phyloP scores from a whole-genome alignment of 2,329 filamentous ascomycete species.

The Ophiostoma ulmi region DNA sequence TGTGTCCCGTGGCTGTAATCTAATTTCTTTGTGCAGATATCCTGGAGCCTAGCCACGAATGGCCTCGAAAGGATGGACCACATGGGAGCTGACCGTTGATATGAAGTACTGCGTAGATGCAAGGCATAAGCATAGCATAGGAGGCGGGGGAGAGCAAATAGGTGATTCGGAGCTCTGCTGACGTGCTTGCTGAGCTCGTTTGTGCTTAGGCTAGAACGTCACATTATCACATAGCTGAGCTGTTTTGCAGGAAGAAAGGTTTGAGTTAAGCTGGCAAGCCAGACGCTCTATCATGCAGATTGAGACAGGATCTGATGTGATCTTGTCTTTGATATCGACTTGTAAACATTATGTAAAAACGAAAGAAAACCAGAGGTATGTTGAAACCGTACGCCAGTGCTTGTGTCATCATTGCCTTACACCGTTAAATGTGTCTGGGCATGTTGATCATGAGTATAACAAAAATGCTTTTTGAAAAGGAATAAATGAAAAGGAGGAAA shows the following conservation, averaged over 20 bases:
- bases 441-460: conserved; percentile 26
- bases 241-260: not conserved
- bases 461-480: conserved; percentile 23
- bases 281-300: conserved; percentile 6
- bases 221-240: not conserved
- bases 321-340: not conserved
- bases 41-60: not conserved
- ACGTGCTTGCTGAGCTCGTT: not conserved
- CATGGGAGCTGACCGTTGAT: not conserved
- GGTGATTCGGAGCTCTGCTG: conserved; percentile 2
- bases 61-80: not conserved
- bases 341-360: conserved; percentile 13
- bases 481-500: not conserved
- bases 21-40: not conserved
- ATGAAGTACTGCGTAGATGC: not conserved
- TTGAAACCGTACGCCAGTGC: conserved; percentile 31
- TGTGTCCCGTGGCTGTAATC: not conserved
- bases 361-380: conserved; percentile 27
- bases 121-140: not conserved
- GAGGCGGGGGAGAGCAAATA: not conserved
- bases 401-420: conserved; percentile 24
- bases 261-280: conserved; percentile 2
- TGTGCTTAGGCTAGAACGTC: not conserved
- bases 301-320: no score
- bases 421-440: not conserved